These are phyloP conservation scores for Silene coronaria DNA, from an alignment of 179 eudicot genomes.

Conservation along the genomic window DNA sequence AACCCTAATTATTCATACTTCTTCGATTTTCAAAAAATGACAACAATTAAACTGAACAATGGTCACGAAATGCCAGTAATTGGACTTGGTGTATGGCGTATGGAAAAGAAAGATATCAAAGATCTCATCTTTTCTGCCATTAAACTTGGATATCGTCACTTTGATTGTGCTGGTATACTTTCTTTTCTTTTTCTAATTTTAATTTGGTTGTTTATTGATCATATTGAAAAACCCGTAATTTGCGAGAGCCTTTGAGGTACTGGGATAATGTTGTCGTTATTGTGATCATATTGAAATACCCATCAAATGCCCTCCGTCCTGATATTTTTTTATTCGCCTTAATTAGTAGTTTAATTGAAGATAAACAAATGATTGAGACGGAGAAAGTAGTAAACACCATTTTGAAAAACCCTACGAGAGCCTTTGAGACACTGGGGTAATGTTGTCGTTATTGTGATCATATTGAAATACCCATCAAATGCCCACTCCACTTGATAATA, in stretches of 20 bases:
- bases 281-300: too few relatives aligned
- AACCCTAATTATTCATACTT: too few relatives aligned
- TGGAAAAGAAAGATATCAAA: constrained; percentile 68
- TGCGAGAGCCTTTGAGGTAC: too few relatives aligned
- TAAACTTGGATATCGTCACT: constrained; percentile 75
- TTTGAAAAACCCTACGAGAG: too few relatives aligned
- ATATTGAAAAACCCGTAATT: too few relatives aligned
- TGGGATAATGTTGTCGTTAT: too few relatives aligned
- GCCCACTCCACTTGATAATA: neutral
- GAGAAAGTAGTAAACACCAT: too few relatives aligned
- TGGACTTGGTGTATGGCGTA: constrained; percentile 94
- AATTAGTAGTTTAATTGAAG: too few relatives aligned
- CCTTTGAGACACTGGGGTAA: too few relatives aligned
- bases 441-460: too few relatives aligned
- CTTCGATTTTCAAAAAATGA: neutral
- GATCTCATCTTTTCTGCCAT: constrained; percentile 59
- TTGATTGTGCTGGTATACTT: constrained; percentile 80
- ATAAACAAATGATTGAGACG: too few relatives aligned
- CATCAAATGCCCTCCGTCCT: neutral
- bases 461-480: neutral
- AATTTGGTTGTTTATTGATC: neutral
- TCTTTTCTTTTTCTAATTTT: neutral
- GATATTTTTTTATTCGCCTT: too few relatives aligned
- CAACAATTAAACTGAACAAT: constrained; percentile 62
- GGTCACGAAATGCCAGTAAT: constrained; percentile 84